Conservation (phyloP, 768 basidiomycete species). For the Macrocybe gigantea region DNA sequence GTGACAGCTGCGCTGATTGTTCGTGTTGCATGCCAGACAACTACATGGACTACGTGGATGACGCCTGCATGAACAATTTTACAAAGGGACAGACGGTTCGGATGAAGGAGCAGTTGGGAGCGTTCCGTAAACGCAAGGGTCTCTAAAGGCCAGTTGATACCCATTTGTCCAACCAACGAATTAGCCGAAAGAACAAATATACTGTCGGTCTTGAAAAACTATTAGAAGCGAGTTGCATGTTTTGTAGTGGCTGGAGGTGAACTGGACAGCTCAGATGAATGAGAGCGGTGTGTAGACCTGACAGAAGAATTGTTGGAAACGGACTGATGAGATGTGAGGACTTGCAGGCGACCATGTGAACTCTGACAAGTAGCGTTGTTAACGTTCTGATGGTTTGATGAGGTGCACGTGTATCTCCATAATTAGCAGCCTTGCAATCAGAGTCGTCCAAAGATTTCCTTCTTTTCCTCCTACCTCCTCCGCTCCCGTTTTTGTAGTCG, state of each 20-base stretch:
- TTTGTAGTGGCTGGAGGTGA: too few species aligned
- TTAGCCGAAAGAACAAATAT: not conserved
- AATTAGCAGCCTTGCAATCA: not conserved
- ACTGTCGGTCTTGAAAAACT: too few species aligned
- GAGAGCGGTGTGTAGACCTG: too few species aligned
- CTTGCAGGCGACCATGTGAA: too few species aligned
- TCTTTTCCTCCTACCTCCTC: constrained; percentile 1
- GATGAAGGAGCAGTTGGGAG: constrained; percentile 21
- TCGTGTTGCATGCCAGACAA: constrained; percentile 18
- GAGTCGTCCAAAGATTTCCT: not conserved
- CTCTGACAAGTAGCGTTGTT: too few species aligned
- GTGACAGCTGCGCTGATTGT: not conserved
- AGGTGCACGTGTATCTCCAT: not conserved
- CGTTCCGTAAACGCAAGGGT: constrained; percentile 19
- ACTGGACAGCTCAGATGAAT: too few species aligned
- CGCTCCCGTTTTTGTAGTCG: constrained; percentile 11
- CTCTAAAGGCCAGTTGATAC: too few species aligned
- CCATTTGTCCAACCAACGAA: not conserved
- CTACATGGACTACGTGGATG: constrained; percentile 43
- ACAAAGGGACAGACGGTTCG: constrained; percentile 35
- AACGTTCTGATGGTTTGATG: too few species aligned
- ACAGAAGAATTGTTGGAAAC: too few species aligned
- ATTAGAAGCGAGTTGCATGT: too few species aligned
- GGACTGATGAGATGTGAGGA: too few species aligned
- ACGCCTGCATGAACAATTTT: constrained; percentile 38